phyloP scores from a whole-genome alignment of 2,329 filamentous ascomycete species.

The Clonostachys sp. region DNA sequence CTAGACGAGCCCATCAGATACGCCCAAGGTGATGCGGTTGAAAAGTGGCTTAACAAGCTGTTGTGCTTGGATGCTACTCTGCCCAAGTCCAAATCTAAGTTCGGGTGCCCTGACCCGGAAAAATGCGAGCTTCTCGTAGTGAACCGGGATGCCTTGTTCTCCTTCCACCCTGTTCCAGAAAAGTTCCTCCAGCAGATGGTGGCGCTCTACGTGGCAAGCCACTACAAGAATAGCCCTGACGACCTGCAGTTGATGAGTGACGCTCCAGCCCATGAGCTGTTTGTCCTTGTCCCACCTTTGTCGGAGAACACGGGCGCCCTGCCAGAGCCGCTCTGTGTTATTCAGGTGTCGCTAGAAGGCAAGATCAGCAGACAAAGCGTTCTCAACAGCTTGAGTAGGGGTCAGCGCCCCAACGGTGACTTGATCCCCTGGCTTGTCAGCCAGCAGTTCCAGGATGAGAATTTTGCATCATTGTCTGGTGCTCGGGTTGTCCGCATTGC shows the following conservation, averaged over 20 bases:
- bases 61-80: conserved; percentile 91
- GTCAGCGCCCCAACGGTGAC: conserved; percentile 85
- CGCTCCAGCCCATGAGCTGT: conserved; percentile 92
- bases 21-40: conserved; percentile 81
- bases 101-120: conserved; percentile 82
- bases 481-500: conserved; percentile 91
- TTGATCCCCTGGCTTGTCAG: conserved; percentile 96
- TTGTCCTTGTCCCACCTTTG: conserved; percentile 85
- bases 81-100: conserved; percentile 67
- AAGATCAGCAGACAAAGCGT: conserved; percentile 93
- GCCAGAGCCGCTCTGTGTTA: conserved; percentile 89
- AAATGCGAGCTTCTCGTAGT: conserved; percentile 90
- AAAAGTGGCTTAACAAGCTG: conserved; percentile 93
- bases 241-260: conserved; percentile 99
- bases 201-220: conserved; percentile 90
- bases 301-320: conserved; percentile 72
- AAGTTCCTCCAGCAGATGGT: conserved; percentile 99
- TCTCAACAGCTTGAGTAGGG: conserved; percentile 81
- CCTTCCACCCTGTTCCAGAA: conserved; percentile 94
- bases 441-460: conserved; percentile 96
- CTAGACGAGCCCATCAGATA: conserved; percentile 94
- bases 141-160: conserved; percentile 96
- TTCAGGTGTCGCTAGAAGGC: conserved; percentile 92
- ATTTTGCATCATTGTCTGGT: conserved; percentile 90
- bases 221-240: conserved; percentile 98